These are phyloP conservation scores for Plantago elongata DNA, from an alignment of 257 asterid genomes.

Conservation along the genomic window DNA sequence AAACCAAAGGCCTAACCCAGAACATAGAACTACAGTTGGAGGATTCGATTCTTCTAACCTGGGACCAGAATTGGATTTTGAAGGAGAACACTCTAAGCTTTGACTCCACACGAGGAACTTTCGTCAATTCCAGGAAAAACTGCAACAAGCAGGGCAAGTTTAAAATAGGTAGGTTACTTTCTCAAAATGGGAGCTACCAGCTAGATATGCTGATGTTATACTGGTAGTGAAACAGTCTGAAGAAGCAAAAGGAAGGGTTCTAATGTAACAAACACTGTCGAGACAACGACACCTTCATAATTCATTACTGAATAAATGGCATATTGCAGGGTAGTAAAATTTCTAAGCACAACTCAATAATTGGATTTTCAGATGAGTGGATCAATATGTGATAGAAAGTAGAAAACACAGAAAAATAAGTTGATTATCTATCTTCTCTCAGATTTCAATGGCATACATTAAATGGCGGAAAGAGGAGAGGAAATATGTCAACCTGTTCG, in stretches of 20 bases:
- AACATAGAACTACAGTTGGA: not conserved
- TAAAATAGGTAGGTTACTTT: not conserved
- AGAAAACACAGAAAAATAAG: conserved; percentile 7
- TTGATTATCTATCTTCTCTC: not conserved
- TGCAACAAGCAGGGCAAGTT: conserved; percentile 25
- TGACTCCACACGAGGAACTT: conserved; percentile 75
- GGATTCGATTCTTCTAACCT: conserved; percentile 37
- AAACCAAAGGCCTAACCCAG: not conserved
- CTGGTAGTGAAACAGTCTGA: not conserved
- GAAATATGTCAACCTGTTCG: conserved; percentile 51
- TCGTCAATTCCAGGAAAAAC: conserved; percentile 83
- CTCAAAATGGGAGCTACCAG: not conserved
- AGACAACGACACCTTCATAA: too few species aligned
- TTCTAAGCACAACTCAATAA: too few species aligned
- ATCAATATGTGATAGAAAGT: conserved; percentile 1
- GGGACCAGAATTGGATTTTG: conserved; percentile 57
- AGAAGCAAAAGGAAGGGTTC: not conserved
- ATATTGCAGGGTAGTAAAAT: too few species aligned
- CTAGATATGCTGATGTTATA: not conserved
- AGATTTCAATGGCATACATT: conserved; percentile 7
- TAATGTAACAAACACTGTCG: too few species aligned
- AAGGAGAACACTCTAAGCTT: conserved; percentile 75
- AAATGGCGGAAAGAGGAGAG: conserved; percentile 11
- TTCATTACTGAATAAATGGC: too few species aligned
- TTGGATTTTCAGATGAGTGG: conserved; percentile 3